Percentiles rank a stretch among this genome's conserved stretches.
These are phyloP conservation scores for Cucurbitaria berberidis DNA, from an alignment of 2,329 filamentous ascomycete genomes.

Conservation along the genomic window DNA sequence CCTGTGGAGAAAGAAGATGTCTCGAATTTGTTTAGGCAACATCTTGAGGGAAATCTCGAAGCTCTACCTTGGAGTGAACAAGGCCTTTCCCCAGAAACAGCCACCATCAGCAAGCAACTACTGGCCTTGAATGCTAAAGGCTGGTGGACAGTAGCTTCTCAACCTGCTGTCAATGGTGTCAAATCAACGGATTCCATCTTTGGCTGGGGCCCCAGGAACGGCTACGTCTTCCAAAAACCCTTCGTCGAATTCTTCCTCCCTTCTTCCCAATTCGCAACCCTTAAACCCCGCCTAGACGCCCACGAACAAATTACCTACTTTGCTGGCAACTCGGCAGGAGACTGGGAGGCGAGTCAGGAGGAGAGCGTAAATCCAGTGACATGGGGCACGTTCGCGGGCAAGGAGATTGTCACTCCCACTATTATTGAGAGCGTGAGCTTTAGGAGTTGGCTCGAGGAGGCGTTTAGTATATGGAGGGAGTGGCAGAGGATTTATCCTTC, in stretches of 20 bases:
- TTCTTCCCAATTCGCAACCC: slow-evolving; percentile 69
- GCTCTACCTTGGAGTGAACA: slow-evolving; percentile 96
- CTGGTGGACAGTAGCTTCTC: slow-evolving; percentile 96
- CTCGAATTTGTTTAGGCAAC: slow-evolving; percentile 77
- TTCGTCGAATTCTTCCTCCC: slow-evolving; percentile 97
- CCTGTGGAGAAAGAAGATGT: slow-evolving; percentile 76
- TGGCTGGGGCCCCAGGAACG: slow-evolving; percentile 90
- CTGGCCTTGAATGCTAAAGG: slow-evolving; percentile 78
- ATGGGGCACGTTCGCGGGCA: slow-evolving; percentile 93
- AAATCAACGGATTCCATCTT: slow-evolving; percentile 78
- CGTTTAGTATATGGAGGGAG: slow-evolving; percentile 92
- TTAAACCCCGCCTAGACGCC: slow-evolving; percentile 70
- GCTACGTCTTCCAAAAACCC: slow-evolving; percentile 97
- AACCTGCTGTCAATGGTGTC: slow-evolving; percentile 89
- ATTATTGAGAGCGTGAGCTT: slow-evolving; percentile 97
- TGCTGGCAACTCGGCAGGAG: slow-evolving; percentile 78
- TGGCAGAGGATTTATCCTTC: slow-evolving; percentile 90
- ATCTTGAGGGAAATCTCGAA: slow-evolving; percentile 78
- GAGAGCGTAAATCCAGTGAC: slow-evolving; percentile 89
- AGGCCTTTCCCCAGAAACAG: slow-evolving; percentile 81
- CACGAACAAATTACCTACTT: slow-evolving; percentile 82
- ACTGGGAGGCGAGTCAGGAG: slow-evolving; percentile 72
- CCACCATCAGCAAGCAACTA: slow-evolving; percentile 77
- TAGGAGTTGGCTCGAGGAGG: slow-evolving; percentile 92
- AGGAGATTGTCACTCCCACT: slow-evolving; percentile 94